Evolutionary conservation across 2,329 filamentous ascomycete genomes (phyloP).

Genomic region (Elsinoe perseae): DNA sequence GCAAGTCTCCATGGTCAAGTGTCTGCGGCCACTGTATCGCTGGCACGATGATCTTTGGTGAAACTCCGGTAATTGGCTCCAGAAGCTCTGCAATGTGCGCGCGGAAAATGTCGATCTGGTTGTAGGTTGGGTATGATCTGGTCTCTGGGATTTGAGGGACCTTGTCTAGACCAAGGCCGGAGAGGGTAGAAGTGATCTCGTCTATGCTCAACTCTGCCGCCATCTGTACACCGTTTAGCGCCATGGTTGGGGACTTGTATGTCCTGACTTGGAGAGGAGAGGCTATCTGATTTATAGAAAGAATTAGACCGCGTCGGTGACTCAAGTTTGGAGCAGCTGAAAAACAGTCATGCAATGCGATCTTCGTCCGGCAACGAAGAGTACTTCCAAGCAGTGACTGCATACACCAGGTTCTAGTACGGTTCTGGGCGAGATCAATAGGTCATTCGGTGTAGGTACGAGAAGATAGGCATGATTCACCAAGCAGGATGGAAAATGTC

Average conservation of each 20-base stretch:
- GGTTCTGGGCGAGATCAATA: not conserved
- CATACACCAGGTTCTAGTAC: not conserved
- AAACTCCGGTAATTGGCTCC: conserved; percentile 60
- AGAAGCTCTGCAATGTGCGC: conserved; percentile 66
- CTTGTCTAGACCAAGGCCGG: conserved; percentile 32
- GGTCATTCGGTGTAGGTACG: not conserved
- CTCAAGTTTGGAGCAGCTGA: not conserved
- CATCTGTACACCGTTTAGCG: not conserved
- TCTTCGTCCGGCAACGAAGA: not conserved
- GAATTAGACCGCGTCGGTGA: not conserved
- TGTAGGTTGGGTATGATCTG: conserved; percentile 53
- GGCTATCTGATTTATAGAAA: not conserved
- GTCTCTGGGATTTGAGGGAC: conserved; percentile 35
- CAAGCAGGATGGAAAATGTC: not conserved
- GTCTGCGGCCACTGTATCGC: conserved; percentile 70
- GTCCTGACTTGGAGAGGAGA: not conserved
- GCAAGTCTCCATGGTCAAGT: conserved; percentile 74
- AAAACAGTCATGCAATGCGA: not conserved
- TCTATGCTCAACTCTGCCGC: conserved; percentile 22
- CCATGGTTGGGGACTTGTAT: not conserved
- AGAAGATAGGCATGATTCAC: not conserved
- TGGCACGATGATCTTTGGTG: conserved; percentile 62
- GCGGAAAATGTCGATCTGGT: conserved; percentile 73
- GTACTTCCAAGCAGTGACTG: not conserved
- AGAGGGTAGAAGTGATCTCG: conserved; percentile 31